These are phyloP conservation scores for Circinella minor DNA, from an alignment of 371 early-diverging fungal species.

Conservation along the genomic window DNA sequence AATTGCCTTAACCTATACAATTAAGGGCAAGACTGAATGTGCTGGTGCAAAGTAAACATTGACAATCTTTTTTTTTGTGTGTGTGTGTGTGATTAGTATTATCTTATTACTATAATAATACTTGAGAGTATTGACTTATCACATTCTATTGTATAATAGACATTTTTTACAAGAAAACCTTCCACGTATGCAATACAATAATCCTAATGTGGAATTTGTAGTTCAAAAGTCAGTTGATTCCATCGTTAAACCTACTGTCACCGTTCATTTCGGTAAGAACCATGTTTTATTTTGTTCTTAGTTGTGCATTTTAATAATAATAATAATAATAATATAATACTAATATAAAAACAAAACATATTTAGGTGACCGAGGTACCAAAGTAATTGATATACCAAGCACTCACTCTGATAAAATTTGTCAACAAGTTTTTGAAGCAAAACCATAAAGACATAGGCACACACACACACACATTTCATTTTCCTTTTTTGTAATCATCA, in stretches of 20 bases:
- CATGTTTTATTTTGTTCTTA: too few relatives aligned
- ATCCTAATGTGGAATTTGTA: conserved; percentile 58
- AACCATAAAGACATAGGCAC: conserved; percentile 20
- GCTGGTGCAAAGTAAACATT: conserved; percentile 60
- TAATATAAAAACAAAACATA: neutral
- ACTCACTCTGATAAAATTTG: conserved; percentile 56
- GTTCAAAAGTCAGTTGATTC: conserved; percentile 54
- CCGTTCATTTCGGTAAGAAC: conserved; percentile 61
- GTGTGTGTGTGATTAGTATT: too few relatives aligned
- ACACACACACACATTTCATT: too few relatives aligned
- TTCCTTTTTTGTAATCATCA: too few relatives aligned
- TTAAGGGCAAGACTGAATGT: conserved; percentile 59
- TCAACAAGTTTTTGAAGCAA: conserved; percentile 52
- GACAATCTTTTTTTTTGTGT: neutral
- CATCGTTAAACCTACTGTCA: conserved; percentile 51
- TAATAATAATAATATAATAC: too few relatives aligned
- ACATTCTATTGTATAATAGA: conserved; percentile 30
- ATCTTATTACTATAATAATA: neutral
- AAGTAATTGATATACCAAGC: conserved; percentile 54
- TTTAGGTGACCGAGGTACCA: conserved; percentile 21
- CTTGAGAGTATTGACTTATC: neutral
- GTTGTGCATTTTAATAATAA: too few relatives aligned
- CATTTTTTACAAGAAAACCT: conserved; percentile 64
- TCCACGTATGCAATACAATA: conserved; percentile 68
- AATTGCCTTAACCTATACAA: conserved; percentile 57